Evolutionary conservation across 1,284 basidiomycete genomes (phyloP).

Genomic region (Cutaneotrichosporon sp.): DNA sequence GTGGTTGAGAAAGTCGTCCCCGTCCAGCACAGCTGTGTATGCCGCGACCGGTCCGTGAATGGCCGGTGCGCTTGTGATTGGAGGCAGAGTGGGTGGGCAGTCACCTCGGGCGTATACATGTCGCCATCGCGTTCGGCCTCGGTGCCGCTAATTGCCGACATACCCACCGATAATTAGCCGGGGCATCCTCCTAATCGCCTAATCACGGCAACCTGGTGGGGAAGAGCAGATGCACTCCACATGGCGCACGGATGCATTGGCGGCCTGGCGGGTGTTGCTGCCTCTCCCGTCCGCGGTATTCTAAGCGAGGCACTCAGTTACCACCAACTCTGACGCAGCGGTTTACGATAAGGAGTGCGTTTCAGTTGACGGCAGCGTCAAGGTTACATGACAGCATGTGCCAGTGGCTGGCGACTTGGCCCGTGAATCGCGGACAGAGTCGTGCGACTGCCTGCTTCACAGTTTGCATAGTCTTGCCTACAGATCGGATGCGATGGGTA

Average conservation of each 20-base stretch:
- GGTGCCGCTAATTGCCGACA: not conserved
- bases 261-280: too few species aligned
- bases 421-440: not conserved
- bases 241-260: too few species aligned
- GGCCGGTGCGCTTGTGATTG: not conserved
- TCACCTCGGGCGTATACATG: too few species aligned
- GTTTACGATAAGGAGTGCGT: not conserved
- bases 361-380: not conserved
- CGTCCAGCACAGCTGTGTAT: too few species aligned
- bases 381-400: not conserved
- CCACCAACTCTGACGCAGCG: too few species aligned
- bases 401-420: not conserved
- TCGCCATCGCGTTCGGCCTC: not conserved
- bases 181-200: not conserved
- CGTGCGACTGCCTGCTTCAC: not conserved
- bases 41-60: not conserved
- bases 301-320: too few species aligned
- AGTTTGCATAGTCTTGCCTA: not conserved
- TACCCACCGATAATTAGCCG: not conserved
- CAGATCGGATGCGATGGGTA: not conserved
- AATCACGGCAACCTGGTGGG: too few species aligned
- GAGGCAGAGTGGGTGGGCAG: not conserved
- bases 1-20: not conserved
- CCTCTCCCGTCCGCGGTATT: too few species aligned
- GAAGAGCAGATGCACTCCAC: too few species aligned